These are phyloP conservation scores for Anisodus tanguticus DNA, from an alignment of 257 asterid genomes.

Conservation along the genomic window DNA sequence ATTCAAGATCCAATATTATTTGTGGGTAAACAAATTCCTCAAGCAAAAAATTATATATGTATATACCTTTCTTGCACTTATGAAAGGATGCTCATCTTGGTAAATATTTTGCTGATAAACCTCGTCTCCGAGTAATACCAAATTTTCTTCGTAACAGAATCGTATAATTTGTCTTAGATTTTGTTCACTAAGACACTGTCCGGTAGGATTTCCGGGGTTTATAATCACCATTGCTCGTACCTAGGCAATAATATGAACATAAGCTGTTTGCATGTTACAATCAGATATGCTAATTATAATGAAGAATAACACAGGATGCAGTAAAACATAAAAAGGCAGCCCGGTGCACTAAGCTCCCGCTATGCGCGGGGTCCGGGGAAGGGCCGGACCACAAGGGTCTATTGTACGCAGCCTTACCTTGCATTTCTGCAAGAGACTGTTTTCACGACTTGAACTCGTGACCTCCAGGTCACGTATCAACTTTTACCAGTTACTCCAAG, in stretches of 20 bases:
- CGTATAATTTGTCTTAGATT: conserved; percentile 66
- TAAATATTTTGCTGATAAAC: conserved; percentile 96
- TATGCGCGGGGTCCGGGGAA: too few species aligned
- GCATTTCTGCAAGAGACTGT: too few species aligned
- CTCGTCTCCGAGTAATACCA: conserved; percentile 92
- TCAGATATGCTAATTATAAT: background rate
- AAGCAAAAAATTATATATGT: background rate
- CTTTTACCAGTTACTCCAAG: too few species aligned
- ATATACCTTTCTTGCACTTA: conserved; percentile 84
- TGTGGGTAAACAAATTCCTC: background rate
- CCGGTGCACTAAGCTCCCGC: too few species aligned
- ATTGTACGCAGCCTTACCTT: too few species aligned
- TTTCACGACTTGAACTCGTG: too few species aligned
- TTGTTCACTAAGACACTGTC: conserved; percentile 87
- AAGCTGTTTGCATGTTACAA: background rate
- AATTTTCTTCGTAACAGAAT: conserved; percentile 79
- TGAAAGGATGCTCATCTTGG: conserved; percentile 97
- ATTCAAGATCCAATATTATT: background rate
- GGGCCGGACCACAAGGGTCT: too few species aligned
- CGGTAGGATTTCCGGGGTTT: conserved; percentile 98
- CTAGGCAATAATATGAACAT: conserved; percentile 39
- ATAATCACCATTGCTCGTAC: conserved; percentile 98
- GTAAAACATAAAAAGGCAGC: background rate
- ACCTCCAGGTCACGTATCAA: too few species aligned
- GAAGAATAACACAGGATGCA: background rate